phyloP scores from a whole-genome alignment of 352 stramenopile species.

The Phytophthora pluvialis region DNA sequence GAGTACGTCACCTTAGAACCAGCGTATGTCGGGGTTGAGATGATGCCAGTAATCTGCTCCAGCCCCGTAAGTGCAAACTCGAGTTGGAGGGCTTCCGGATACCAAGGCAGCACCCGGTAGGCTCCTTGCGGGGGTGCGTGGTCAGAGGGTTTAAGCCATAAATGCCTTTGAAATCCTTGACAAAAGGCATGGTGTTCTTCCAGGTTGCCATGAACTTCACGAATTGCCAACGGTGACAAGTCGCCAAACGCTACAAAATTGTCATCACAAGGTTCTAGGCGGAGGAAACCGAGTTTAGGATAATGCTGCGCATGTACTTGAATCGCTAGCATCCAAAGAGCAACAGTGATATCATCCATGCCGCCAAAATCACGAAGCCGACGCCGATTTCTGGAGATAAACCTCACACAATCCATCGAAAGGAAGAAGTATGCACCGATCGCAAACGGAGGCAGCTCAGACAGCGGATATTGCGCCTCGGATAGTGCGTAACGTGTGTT shows the following conservation, averaged over 20 bases:
- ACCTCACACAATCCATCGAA: conserved; percentile 46
- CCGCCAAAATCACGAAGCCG: conserved; percentile 29
- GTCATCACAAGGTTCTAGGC: conserved; percentile 31
- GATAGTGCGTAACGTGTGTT: no score
- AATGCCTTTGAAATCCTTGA: conserved; percentile 1
- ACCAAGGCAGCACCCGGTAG: no score
- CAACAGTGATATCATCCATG: conserved; percentile 49
- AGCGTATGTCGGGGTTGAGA: no score
- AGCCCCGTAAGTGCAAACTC: no score
- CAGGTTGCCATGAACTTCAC: conserved; percentile 48
- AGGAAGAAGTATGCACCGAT: conserved; percentile 59
- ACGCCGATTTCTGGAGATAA: conserved; percentile 42
- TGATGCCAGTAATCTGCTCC: no score
- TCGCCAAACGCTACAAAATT: conserved; percentile 48
- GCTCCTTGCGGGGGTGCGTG: no score
- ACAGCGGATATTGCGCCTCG: conserved; percentile 44
- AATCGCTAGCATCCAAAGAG: conserved; percentile 48
- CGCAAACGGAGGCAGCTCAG: conserved; percentile 43
- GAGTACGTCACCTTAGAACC: no score
- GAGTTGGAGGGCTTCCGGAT: no score
- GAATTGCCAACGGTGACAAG: conserved; percentile 38
- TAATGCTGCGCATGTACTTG: conserved; percentile 19
- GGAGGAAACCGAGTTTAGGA: conserved; percentile 36
- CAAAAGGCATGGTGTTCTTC: conserved; percentile 28
- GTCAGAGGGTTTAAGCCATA: no score